Percentiles rank a stretch among this genome's conserved stretches.
Conservation (phyloP, 2,329 filamentous ascomycete species). For the Moelleriella libera region DNA sequence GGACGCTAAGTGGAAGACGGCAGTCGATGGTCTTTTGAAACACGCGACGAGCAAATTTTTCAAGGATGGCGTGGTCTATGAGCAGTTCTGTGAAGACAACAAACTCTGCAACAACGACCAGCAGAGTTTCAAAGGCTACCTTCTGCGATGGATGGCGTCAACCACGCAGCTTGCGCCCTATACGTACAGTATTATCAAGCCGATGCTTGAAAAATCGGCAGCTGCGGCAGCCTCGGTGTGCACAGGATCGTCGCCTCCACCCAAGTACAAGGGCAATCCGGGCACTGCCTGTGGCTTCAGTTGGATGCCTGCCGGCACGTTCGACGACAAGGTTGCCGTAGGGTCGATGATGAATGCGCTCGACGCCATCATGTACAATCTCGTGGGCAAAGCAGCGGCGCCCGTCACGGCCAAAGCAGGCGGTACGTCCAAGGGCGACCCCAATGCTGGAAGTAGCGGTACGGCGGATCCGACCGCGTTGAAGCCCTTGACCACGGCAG, state of each 20-base stretch:
- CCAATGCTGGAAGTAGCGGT: conserved; percentile 12
- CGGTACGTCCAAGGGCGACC: conserved; percentile 42
- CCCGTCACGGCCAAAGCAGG: conserved; percentile 41
- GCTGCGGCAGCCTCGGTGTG: conserved; percentile 37
- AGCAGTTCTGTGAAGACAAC: conserved; percentile 50
- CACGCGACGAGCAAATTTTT: conserved; percentile 40
- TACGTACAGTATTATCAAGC: conserved; percentile 32
- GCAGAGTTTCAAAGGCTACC: conserved; percentile 62
- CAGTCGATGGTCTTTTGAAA: conserved; percentile 43
- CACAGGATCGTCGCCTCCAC: conserved; percentile 25
- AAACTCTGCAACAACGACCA: conserved; percentile 56
- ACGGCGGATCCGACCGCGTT: conserved; percentile 12
- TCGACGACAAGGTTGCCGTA: conserved; percentile 47
- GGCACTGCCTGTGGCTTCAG: conserved; percentile 53
- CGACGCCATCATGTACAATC: conserved; percentile 45
- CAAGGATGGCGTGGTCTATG: conserved; percentile 38
- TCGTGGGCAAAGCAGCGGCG: conserved; percentile 27
- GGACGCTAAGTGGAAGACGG: conserved; percentile 37
- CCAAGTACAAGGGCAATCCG: conserved; percentile 33
- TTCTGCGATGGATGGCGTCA: conserved; percentile 50
- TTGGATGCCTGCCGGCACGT: conserved; percentile 39
- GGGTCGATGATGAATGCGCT: conserved; percentile 58
- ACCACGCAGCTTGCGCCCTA: conserved; percentile 40
- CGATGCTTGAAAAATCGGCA: conserved; percentile 36
- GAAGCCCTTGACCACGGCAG: conserved; percentile 29